phyloP scores from a whole-genome alignment of 2,329 filamentous ascomycete genomes.

The Eutypella sp. region DNA sequence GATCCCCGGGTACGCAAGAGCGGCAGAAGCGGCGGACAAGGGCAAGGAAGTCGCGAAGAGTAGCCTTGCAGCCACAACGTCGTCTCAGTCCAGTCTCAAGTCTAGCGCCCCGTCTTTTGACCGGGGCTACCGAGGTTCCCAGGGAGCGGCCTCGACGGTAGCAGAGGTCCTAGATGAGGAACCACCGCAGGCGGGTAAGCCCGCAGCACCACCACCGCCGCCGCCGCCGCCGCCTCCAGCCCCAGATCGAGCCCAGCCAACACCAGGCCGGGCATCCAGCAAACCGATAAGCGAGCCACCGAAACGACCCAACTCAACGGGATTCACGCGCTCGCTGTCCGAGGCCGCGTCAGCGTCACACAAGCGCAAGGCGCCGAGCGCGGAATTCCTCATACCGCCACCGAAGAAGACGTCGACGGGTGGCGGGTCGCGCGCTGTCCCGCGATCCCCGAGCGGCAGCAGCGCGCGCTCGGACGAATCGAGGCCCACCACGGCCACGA shows the following conservation, averaged over 20 bases:
- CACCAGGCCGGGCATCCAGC: slow-evolving; percentile 2
- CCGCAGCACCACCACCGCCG: no score
- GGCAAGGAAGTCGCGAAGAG: neutral
- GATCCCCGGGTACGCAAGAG: slow-evolving; percentile 3
- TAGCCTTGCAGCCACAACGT: neutral
- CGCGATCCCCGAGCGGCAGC: slow-evolving; percentile 2
- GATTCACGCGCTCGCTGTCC: slow-evolving; percentile 11
- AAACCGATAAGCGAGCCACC: slow-evolving; percentile 13
- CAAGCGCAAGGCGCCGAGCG: slow-evolving; percentile 15
- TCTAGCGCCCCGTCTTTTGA: neutral
- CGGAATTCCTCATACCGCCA: slow-evolving; percentile 2
- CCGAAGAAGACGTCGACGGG: slow-evolving; percentile 9
- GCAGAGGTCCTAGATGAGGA: neutral
- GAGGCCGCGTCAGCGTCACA: slow-evolving; percentile 6
- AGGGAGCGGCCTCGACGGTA: neutral
- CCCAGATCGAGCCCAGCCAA: neutral
- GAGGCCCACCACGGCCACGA: neutral
- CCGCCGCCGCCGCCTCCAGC: neutral
- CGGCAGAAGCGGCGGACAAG: slow-evolving; percentile 1
- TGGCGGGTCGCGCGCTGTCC: slow-evolving; percentile 2
- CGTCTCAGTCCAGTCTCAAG: neutral
- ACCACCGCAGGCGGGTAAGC: neutral
- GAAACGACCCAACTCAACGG: slow-evolving; percentile 4
- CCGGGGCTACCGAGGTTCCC: neutral
- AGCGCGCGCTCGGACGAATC: slow-evolving; percentile 3